A percentile compares a stretch with the other conserved stretches of the same genome.
Evolutionary conservation across 345 rosid species (phyloP).

Genomic region (Cardiospermum halicacabum): DNA sequence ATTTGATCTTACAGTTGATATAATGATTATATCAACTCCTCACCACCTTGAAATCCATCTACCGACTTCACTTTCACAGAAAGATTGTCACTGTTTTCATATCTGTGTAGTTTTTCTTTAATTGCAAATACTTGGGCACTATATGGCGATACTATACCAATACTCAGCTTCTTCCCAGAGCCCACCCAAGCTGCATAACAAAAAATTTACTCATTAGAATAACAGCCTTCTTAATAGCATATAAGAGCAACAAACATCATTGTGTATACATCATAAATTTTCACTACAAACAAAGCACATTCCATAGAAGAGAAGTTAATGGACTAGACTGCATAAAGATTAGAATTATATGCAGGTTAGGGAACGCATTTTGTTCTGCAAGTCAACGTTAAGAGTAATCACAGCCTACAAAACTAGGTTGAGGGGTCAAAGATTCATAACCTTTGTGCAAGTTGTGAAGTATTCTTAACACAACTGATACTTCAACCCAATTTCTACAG

Average conservation of each 20-base stretch:
- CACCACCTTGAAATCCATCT: background rate
- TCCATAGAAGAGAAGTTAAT: too few species aligned
- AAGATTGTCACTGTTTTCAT: background rate
- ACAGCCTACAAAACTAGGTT: background rate
- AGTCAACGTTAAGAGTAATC: background rate
- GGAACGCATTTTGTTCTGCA: too few species aligned
- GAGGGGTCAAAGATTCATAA: background rate
- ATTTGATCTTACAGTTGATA: slow-evolving; percentile 1
- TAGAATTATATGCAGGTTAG: background rate
- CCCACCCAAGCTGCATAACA: background rate
- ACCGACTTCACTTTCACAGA: background rate
- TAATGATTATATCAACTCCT: background rate
- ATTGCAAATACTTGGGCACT: background rate
- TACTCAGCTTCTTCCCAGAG: background rate
- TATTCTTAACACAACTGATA: slow-evolving; percentile 26
- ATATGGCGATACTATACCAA: slow-evolving; percentile 2
- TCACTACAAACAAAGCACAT: too few species aligned
- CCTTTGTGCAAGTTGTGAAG: slow-evolving; percentile 28
- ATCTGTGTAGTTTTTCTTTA: background rate
- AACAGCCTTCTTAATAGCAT: background rate
- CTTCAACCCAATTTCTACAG: slow-evolving; percentile 38
- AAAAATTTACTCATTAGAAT: background rate
- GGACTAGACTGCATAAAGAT: too few species aligned
- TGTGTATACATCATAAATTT: background rate
- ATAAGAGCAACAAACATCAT: background rate